Evolutionary conservation across 768 basidiomycete genomes (phyloP).

Genomic region (Mycena venus): DNA sequence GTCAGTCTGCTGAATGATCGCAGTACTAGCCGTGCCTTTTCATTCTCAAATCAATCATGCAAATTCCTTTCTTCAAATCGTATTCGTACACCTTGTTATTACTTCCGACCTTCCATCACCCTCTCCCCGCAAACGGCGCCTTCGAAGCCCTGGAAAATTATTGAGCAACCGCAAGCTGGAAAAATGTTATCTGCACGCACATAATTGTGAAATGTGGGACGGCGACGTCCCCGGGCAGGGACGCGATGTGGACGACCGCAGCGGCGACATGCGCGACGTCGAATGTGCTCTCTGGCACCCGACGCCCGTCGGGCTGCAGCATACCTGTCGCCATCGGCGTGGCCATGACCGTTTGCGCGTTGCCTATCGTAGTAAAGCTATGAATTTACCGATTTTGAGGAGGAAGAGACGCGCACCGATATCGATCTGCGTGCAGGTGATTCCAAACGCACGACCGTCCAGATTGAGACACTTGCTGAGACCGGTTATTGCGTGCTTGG

Average conservation of each 20-base stretch:
- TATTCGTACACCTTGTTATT: too few species aligned
- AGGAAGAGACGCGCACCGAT: slow-evolving; percentile 80
- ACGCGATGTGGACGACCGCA: slow-evolving; percentile 78
- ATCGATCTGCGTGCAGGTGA: slow-evolving; percentile 87
- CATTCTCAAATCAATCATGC: too few species aligned
- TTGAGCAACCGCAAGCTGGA: too few species aligned
- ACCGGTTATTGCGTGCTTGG: slow-evolving; percentile 86
- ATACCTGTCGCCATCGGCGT: slow-evolving; percentile 60
- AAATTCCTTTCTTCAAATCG: too few species aligned
- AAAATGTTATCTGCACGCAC: slow-evolving; percentile 55
- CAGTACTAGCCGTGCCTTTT: too few species aligned
- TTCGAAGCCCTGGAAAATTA: slow-evolving; percentile 42
- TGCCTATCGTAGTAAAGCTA: slow-evolving; percentile 58
- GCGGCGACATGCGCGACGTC: slow-evolving; percentile 80
- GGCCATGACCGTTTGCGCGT: slow-evolving; percentile 77
- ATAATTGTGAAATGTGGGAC: slow-evolving; percentile 82
- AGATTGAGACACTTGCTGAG: slow-evolving; percentile 83
- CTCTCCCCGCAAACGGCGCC: slow-evolving; percentile 46
- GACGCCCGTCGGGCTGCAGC: slow-evolving; percentile 77
- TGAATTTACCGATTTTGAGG: too few species aligned
- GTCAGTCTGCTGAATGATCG: too few species aligned
- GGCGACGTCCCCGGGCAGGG: slow-evolving; percentile 76
- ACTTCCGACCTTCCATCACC: too few species aligned
- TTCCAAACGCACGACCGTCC: slow-evolving; percentile 80
- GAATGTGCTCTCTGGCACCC: slow-evolving; percentile 72